Evolutionary conservation across 495 filamentous ascomycete genomes (phyloP).

Genomic region (Hamigera avellanea): DNA sequence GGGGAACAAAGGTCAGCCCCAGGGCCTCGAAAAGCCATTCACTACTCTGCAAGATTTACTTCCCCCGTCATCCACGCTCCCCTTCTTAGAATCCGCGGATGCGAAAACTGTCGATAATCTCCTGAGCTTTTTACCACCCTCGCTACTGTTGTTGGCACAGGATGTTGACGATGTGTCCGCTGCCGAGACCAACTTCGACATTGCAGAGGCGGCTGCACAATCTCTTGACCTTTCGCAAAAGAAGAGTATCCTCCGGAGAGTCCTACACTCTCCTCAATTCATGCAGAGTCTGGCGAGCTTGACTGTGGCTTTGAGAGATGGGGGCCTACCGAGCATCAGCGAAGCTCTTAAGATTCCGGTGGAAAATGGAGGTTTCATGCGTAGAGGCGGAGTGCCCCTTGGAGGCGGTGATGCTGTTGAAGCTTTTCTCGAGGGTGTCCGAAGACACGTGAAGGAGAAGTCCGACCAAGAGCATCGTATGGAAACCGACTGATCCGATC

Average conservation of each 20-base stretch:
- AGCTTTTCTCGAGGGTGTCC: conserved; percentile 80
- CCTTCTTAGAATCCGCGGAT: conserved; percentile 57
- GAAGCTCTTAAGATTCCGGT: conserved; percentile 73
- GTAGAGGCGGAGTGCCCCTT: conserved; percentile 60
- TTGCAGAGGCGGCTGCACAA: conserved; percentile 56
- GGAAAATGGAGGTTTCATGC: conserved; percentile 69
- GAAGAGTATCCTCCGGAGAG: conserved; percentile 65
- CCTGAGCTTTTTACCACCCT: conserved; percentile 62
- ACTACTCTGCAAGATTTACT: conserved; percentile 85
- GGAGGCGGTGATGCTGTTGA: conserved; percentile 83
- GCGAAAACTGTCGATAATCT: conserved; percentile 58
- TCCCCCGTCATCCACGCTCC: conserved; percentile 59
- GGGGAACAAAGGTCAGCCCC: conserved; percentile 36
- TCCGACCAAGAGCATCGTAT: conserved; percentile 25
- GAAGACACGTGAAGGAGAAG: conserved; percentile 50
- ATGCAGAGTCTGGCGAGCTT: conserved; percentile 73
- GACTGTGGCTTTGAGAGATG: conserved; percentile 80
- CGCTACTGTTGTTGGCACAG: conserved; percentile 60
- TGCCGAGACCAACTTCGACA: conserved; percentile 52
- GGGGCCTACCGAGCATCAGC: conserved; percentile 80
- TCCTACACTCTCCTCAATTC: conserved; percentile 87
- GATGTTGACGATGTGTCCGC: conserved; percentile 45
- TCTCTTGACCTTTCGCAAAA: conserved; percentile 71
- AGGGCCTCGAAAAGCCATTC: conserved; percentile 49
- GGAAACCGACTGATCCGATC: conserved; percentile 33